These are phyloP conservation scores for Dryadomyces quercivorus DNA, from an alignment of 2,329 filamentous ascomycete species.

Conservation along the genomic window DNA sequence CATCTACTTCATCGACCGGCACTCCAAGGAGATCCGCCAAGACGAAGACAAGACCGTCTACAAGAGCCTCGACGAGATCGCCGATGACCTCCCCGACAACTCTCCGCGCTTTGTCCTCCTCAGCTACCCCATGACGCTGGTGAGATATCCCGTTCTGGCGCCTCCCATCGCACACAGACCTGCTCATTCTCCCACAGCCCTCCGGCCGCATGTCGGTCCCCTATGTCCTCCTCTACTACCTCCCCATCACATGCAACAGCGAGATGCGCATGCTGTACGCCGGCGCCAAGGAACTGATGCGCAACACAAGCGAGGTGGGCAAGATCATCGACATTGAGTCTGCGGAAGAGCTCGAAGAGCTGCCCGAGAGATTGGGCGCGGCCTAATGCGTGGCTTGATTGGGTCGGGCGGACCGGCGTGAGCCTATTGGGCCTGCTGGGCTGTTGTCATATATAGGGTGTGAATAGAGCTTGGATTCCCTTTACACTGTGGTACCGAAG, in stretches of 20 bases:
- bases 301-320: conserved; percentile 83
- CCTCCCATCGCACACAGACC: no score
- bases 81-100: conserved; percentile 85
- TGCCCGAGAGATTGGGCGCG: conserved; percentile 51
- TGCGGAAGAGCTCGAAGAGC: conserved; percentile 69
- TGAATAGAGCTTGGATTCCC: no score
- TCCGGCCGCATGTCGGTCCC: conserved; percentile 79
- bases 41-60: conserved; percentile 68
- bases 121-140: conserved; percentile 80
- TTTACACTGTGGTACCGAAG: no score
- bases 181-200: conserved; percentile 35
- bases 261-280: conserved; percentile 90
- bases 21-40: conserved; percentile 78
- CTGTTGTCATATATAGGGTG: no score
- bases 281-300: conserved; percentile 89
- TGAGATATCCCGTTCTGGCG: conserved; percentile 30
- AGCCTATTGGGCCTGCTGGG: no score
- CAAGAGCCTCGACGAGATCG: conserved; percentile 66
- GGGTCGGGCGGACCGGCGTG: no score
- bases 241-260: conserved; percentile 81
- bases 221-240: conserved; percentile 90
- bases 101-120: conserved; percentile 81
- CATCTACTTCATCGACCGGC: conserved; percentile 87
- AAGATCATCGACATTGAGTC: conserved; percentile 75
- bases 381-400: conserved; percentile 11